These are phyloP conservation scores for Diplogelasinospora grovesii DNA, from an alignment of 495 filamentous ascomycete genomes.

Conservation along the genomic window DNA sequence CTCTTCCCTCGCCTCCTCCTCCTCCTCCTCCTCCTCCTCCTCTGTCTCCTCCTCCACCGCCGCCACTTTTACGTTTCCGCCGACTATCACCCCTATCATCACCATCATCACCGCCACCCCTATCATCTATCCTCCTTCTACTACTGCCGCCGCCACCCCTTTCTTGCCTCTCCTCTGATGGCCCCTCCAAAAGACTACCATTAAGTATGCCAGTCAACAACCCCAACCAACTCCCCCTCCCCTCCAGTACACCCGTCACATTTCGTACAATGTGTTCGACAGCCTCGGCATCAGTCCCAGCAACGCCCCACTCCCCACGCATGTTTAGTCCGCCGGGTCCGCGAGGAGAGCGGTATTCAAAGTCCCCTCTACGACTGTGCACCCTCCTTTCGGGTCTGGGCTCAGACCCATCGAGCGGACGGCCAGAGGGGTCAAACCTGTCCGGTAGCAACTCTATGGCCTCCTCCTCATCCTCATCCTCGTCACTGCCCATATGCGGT, in stretches of 20 bases:
- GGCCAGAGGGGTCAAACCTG: constrained; percentile 58
- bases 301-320: constrained; percentile 24
- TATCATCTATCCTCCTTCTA: no score
- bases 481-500: constrained; percentile 19
- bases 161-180: neutral
- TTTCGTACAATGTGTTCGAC: constrained; percentile 24
- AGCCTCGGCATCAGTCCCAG: constrained; percentile 24
- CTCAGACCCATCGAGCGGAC: constrained; percentile 27
- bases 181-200: constrained; percentile 19
- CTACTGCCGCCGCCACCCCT: no score
- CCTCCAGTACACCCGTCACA: constrained; percentile 31
- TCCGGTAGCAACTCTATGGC: constrained; percentile 50
- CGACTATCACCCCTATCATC: neutral
- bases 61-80: no score
- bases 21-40: constrained; percentile 5
- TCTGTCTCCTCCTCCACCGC: neutral
- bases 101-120: neutral
- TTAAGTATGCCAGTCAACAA: constrained; percentile 22
- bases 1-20: neutral
- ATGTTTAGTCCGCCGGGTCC: constrained; percentile 9
- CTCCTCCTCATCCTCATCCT: constrained; percentile 26
- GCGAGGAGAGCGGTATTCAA: constrained; percentile 19
- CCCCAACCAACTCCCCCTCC: constrained; percentile 19
- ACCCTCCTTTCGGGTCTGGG: neutral
- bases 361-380: constrained; percentile 21